Evolutionary conservation across 305 asterid genomes (phyloP).

Genomic region (Rubia peregrina): DNA sequence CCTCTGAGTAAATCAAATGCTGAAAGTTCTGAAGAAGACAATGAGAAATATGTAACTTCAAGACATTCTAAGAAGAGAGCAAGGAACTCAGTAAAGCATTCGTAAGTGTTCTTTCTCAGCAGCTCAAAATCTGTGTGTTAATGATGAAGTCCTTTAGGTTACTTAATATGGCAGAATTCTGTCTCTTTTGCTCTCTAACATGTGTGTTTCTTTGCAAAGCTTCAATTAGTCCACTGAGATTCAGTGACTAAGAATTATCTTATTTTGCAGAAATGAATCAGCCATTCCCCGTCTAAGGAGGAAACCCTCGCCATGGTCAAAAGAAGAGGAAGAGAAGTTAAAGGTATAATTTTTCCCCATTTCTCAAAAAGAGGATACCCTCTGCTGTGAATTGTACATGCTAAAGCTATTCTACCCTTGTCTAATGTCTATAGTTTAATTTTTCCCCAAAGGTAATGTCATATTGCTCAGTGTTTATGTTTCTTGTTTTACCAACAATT

Average conservation of each 20-base stretch:
- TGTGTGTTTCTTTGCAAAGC: background rate
- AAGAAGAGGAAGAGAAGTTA: constrained; percentile 51
- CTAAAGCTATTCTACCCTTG: background rate
- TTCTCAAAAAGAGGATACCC: background rate
- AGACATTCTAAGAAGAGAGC: constrained; percentile 31
- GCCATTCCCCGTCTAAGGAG: constrained; percentile 38
- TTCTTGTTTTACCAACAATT: constrained; percentile 15
- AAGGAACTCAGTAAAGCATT: constrained; percentile 25
- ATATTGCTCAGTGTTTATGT: background rate
- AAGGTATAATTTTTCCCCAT: constrained; percentile 35
- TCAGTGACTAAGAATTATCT: constrained; percentile 11
- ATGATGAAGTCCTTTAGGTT: background rate
- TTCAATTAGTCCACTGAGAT: background rate
- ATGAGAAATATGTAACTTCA: constrained; percentile 30
- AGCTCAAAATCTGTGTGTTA: background rate
- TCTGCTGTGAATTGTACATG: background rate
- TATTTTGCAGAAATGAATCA: constrained; percentile 43
- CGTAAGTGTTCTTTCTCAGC: constrained; percentile 35
- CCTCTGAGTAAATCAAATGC: constrained; percentile 12
- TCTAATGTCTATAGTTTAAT: background rate
- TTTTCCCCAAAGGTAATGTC: background rate
- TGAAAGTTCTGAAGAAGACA: constrained; percentile 46
- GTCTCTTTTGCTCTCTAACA: background rate
- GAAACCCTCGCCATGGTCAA: constrained; percentile 52
- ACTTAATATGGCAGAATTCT: background rate